phyloP scores from a whole-genome alignment of 164 flowering plant genomes.

The Kalanchoe fedtschenkoi region DNA sequence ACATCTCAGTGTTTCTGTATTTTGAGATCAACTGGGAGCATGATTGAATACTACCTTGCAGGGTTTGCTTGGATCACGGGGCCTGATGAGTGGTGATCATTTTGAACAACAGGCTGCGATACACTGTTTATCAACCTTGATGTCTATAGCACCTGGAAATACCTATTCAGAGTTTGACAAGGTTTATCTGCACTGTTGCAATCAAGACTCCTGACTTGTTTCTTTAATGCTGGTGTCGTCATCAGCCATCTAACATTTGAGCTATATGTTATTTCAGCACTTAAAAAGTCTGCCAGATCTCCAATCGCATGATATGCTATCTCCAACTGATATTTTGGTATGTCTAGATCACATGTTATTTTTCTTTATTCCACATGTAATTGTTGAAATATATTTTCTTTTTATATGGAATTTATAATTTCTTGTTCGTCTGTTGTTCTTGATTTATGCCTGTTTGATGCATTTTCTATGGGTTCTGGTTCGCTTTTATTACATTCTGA shows the following conservation, averaged over 20 bases:
- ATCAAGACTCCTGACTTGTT: background rate
- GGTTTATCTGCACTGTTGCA: slow-evolving; percentile 25
- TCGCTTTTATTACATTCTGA: background rate
- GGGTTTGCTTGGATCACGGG: slow-evolving; percentile 61
- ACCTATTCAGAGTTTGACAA: slow-evolving; percentile 70
- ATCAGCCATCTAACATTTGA: background rate
- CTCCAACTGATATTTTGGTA: slow-evolving; percentile 83
- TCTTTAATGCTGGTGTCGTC: slow-evolving; percentile 4
- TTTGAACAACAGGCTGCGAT: slow-evolving; percentile 73
- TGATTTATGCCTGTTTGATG: background rate
- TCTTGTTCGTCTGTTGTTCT: background rate
- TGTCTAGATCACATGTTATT: background rate
- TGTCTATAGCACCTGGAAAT: slow-evolving; percentile 69
- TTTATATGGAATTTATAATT: background rate
- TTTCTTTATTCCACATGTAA: background rate
- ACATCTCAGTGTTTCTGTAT: background rate
- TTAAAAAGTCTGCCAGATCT: slow-evolving; percentile 57
- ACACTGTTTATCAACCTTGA: slow-evolving; percentile 62
- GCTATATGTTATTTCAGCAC: slow-evolving; percentile 36
- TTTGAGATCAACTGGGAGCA: background rate
- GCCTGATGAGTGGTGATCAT: slow-evolving; percentile 53
- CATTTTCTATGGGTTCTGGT: background rate
- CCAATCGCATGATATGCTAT: slow-evolving; percentile 55
- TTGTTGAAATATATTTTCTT: background rate
- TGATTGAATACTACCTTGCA: slow-evolving; percentile 20